Percentiles rank a stretch among this genome's conserved stretches.
Conservation (phyloP, 2,329 filamentous ascomycete species). For the Neurospora sp. region DNA sequence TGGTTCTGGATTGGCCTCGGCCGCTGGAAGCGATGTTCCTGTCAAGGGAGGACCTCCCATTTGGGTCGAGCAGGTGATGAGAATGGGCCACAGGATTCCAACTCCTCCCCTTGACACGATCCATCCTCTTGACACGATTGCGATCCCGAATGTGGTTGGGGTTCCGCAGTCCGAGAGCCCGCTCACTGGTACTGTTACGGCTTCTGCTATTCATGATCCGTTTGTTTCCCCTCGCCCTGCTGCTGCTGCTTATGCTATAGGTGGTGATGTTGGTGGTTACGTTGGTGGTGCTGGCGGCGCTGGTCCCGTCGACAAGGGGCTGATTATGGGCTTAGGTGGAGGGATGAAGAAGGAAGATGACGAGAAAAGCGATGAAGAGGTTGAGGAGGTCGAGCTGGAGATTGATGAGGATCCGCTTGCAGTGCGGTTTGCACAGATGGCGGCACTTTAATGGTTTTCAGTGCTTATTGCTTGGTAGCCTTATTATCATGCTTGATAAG, state of each 20-base stretch:
- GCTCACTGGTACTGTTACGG: not conserved
- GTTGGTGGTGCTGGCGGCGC: too few species aligned
- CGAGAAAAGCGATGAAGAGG: slow-evolving; percentile 3
- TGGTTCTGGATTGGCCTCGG: not conserved
- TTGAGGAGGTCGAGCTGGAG: slow-evolving; percentile 8
- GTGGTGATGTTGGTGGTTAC: not conserved
- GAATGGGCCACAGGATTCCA: not conserved
- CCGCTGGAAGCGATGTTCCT: not conserved
- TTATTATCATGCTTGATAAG: not conserved
- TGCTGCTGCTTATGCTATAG: not conserved
- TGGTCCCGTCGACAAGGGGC: not conserved
- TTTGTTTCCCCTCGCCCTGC: not conserved
- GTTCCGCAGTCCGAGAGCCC: not conserved
- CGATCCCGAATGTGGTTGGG: not conserved
- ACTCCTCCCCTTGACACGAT: not conserved
- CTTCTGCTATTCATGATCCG: not conserved
- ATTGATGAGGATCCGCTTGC: not conserved
- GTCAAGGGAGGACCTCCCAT: not conserved
- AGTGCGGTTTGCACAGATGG: not conserved
- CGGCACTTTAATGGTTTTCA: not conserved
- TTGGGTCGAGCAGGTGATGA: not conserved
- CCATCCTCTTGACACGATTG: not conserved
- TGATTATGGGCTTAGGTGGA: not conserved
- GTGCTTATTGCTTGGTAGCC: not conserved
- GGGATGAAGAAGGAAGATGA: not conserved